Evolutionary conservation across 2,329 filamentous ascomycete genomes (phyloP), one percentile per base, ranked within the genome.

Genomic region (Septoria linicola): DNA sequence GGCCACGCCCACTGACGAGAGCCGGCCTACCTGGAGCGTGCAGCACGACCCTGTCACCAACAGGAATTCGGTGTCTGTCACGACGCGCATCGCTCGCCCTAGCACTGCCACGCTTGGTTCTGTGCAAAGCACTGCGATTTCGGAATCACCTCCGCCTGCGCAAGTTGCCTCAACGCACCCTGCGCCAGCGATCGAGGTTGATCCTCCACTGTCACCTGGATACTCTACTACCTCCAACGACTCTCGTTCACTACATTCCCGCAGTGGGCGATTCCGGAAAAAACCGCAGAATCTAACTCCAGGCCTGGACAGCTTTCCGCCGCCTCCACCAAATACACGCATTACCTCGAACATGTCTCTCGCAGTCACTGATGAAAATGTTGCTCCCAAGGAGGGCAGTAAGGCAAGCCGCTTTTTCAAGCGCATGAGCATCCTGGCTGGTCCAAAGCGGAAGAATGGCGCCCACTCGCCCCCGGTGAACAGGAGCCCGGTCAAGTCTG

Each of bases 31-130:
- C 14, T 74, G 74, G 63, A 73, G 66, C 39, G 64, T 73, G 16
- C 69, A 72, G 51, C 67, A 67, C 48, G 68, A 68, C 27, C 58
- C 60, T 13, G 45, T 59, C 7, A 68, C 68, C 39, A 73, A 72
- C 53, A 80, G 84, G 4, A 88, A 91, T 63, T 91, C 89, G 0
- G 82, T 95, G n/a, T 91, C 90, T 39, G 90, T 96, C 8, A 93
- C 87, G 14, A 88, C 91, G 41, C 83, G 85, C 44, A 95, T 95
- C 57, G 75, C 95, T 31, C 83, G 89, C 41, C 86, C 87, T 10
- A 40, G 35, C 13, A 40, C 30, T 25, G 14, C 40, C 8, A 40
- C 42, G n/a, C 10, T 30, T 20, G 19, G 20, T 16, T 35, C 64
- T 63, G 50, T 66, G 65, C 14, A 61, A 81, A 83, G 59, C 19